Conservation (phyloP, 768 basidiomycete species). For the Lyophyllum decastes region DNA sequence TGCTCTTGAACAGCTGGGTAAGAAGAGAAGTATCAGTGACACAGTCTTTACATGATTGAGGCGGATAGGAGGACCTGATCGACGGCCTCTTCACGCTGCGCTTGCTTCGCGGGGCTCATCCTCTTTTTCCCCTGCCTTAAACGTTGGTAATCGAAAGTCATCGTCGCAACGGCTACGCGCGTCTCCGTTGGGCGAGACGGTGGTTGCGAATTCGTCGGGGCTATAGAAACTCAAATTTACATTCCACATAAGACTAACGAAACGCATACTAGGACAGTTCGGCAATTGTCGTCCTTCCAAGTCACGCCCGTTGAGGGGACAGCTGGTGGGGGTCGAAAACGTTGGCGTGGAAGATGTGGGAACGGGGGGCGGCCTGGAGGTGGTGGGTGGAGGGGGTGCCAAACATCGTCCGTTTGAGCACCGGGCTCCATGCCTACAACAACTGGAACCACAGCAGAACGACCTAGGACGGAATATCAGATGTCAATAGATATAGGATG, state of each 20-base stretch:
- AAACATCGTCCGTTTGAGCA: neutral
- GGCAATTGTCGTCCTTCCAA: slow-evolving; percentile 1
- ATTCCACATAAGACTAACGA: too few relatives aligned
- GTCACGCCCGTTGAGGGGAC: slow-evolving; percentile 1
- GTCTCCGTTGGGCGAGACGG: slow-evolving; percentile 6
- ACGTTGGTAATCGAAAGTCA: slow-evolving; percentile 4
- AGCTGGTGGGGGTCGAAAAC: neutral
- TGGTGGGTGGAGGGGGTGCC: neutral
- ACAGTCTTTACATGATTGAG: neutral
- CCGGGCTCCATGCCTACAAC: neutral
- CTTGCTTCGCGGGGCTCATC: slow-evolving; percentile 8
- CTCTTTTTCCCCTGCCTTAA: slow-evolving; percentile 5
- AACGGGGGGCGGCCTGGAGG: neutral
- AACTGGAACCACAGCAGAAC: neutral
- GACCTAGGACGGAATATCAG: neutral
- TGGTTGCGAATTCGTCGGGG: neutral
- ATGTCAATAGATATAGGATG: too few relatives aligned
- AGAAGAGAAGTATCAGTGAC: neutral
- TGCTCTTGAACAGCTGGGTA: slow-evolving; percentile 7
- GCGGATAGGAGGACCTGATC: neutral
- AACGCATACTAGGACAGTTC: slow-evolving; percentile 1
- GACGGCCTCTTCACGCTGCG: slow-evolving; percentile 2
- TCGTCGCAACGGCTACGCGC: slow-evolving; percentile 1
- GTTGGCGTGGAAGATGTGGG: neutral
- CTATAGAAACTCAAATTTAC: neutral